Evolutionary conservation across 2,329 filamentous ascomycete genomes (phyloP).

Genomic region (Colletotrichum nymphaeae): DNA sequence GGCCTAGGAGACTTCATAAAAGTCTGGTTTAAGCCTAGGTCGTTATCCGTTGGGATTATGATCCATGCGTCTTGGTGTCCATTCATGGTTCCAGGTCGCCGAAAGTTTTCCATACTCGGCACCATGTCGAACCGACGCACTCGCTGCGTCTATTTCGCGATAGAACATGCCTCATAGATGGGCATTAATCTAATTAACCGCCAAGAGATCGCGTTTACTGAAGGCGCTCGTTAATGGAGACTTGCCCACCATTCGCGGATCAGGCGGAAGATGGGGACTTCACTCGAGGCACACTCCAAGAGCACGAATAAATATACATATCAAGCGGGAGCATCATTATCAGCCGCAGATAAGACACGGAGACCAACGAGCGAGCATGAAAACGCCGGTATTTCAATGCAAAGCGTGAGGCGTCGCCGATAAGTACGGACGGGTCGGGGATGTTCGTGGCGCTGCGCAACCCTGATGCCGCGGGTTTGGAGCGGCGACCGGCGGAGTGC

Average conservation of each 20-base stretch:
- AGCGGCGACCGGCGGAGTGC: constrained; percentile 20
- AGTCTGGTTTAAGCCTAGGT: neutral
- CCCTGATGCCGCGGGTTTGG: constrained; percentile 20
- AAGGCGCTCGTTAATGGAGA: neutral
- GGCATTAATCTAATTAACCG: neutral
- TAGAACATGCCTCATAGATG: neutral
- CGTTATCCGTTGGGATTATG: too few species aligned
- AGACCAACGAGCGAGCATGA: neutral
- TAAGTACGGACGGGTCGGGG: neutral
- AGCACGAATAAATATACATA: neutral
- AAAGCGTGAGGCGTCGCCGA: neutral
- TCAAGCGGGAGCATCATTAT: neutral
- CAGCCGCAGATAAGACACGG: neutral
- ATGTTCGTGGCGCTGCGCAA: constrained; percentile 26
- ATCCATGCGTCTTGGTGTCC: neutral
- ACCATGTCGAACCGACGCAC: neutral
- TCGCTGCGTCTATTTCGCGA: neutral
- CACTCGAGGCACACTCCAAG: neutral
- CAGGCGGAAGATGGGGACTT: neutral
- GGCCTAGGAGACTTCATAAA: neutral
- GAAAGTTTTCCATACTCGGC: neutral
- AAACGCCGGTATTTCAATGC: neutral
- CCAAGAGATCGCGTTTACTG: neutral
- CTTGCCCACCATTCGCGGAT: neutral
- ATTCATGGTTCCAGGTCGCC: neutral